Evolutionary conservation across 2,329 filamentous ascomycete genomes (phyloP).

Genomic region (Fusarium newnesense): DNA sequence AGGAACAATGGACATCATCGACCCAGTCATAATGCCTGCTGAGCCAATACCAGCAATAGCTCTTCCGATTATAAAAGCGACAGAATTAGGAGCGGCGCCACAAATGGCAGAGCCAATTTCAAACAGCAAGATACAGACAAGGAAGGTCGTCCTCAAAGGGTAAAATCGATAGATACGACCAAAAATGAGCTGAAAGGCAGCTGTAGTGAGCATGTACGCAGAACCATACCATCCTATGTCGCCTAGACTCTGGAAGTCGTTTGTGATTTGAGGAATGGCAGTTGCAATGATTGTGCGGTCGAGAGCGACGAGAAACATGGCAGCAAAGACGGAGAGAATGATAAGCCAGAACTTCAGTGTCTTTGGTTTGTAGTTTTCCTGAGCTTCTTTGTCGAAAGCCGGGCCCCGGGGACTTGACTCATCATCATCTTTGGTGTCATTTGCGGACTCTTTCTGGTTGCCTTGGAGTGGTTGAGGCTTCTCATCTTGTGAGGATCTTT

Average conservation of each 20-base stretch:
- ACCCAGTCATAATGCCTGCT: conserved; percentile 67
- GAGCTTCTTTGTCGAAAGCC: conserved; percentile 42
- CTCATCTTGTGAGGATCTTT: neutral
- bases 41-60: conserved; percentile 67
- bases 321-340: conserved; percentile 63
- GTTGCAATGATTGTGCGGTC: conserved; percentile 67
- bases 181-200: conserved; percentile 63
- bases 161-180: conserved; percentile 66
- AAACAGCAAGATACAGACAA: conserved; percentile 61
- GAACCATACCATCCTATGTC: conserved; percentile 74
- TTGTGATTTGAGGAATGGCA: conserved; percentile 65
- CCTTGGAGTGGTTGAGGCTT: neutral
- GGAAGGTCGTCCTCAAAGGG: conserved; percentile 59
- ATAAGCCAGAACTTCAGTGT: conserved; percentile 66
- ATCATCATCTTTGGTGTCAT: conserved; percentile 36
- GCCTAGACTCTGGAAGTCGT: conserved; percentile 65
- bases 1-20: conserved; percentile 66
- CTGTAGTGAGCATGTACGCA: conserved; percentile 69
- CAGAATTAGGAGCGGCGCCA: conserved; percentile 63
- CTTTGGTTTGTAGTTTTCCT: conserved; percentile 61
- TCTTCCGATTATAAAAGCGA: conserved; percentile 65
- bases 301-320: conserved; percentile 68
- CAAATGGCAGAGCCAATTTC: conserved; percentile 66
- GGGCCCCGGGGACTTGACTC: conserved; percentile 15
- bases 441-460: conserved; percentile 1